Percentiles rank a stretch among this genome's conserved stretches.
Evolutionary conservation across 1,284 basidiomycete genomes (phyloP).

Genomic region (Sanghuangporus sanghuang): DNA sequence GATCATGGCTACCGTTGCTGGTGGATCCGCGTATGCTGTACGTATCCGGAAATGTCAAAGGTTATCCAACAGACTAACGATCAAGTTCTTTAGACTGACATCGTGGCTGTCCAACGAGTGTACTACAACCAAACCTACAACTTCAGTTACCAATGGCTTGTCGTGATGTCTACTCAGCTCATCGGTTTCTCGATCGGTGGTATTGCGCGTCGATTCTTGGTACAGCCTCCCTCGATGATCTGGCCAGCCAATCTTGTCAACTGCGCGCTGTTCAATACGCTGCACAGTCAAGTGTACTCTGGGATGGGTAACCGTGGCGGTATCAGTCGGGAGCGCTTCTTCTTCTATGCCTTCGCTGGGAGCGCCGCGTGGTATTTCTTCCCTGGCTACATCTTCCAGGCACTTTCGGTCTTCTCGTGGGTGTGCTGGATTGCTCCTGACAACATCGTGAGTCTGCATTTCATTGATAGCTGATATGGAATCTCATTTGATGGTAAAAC

Average conservation of each 20-base stretch:
- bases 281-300: constrained; percentile 34
- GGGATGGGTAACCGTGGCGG: constrained; percentile 29
- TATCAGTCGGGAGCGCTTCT: constrained; percentile 30
- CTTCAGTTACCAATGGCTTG: constrained; percentile 24
- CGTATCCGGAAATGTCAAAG: constrained; percentile 16
- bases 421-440: constrained; percentile 33
- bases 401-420: constrained; percentile 33
- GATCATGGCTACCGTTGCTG: constrained; percentile 46
- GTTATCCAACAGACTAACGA: neutral
- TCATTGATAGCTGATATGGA: neutral
- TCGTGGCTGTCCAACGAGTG: constrained; percentile 27
- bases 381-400: constrained; percentile 33
- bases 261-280: constrained; percentile 36
- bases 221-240: constrained; percentile 33
- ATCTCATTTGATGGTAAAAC: neutral
- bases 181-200: constrained; percentile 36
- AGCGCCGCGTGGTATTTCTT: constrained; percentile 36
- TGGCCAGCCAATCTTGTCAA: constrained; percentile 38
- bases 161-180: constrained; percentile 34
- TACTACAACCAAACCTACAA: constrained; percentile 26
- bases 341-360: constrained; percentile 27
- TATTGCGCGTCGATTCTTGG: constrained; percentile 33
- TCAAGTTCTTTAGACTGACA: constrained; percentile 27
- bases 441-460: constrained; percentile 20
- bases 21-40: constrained; percentile 50